Evolutionary conservation across 2,329 filamentous ascomycete species (phyloP).

Genomic region (Aspergillus phoenicis): DNA sequence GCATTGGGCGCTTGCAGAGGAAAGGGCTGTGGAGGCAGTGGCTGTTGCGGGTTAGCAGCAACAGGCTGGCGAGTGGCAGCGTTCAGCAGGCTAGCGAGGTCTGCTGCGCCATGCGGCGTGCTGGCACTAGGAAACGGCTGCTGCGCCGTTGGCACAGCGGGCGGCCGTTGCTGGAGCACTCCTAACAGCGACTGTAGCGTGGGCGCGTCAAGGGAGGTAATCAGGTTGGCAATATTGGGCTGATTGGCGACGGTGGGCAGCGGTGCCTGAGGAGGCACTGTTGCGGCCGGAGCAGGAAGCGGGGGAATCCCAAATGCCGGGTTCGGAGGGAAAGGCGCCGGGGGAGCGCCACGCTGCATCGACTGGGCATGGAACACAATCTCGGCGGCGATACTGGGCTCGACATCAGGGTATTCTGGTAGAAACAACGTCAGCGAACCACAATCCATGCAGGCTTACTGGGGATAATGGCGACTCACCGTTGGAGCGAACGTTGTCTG

Average conservation of each 20-base stretch:
- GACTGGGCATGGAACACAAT: conserved; percentile 67
- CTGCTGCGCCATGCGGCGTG: conserved; percentile 36
- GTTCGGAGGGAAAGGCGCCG: conserved; percentile 40
- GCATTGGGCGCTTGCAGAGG: conserved; percentile 32
- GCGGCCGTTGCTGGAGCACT: conserved; percentile 55
- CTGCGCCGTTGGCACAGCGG: conserved; percentile 39
- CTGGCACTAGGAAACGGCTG: conserved; percentile 38
- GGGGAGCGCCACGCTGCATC: conserved; percentile 38
- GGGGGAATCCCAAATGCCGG: conserved; percentile 42
- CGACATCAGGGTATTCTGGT: conserved; percentile 79
- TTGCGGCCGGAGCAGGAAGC: conserved; percentile 33
- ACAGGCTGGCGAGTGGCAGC: conserved; percentile 42
- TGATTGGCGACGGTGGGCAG: conserved; percentile 40
- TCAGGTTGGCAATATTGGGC: conserved; percentile 64
- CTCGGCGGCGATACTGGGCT: conserved; percentile 76
- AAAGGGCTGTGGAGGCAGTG: conserved; percentile 33
- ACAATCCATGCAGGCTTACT: not conserved
- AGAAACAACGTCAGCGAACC: conserved; percentile 16
- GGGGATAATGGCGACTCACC: conserved; percentile 41
- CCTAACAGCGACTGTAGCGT: conserved; percentile 71
- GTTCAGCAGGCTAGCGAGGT: conserved; percentile 46
- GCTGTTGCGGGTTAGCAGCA: conserved; percentile 33
- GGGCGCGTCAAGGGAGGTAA: conserved; percentile 68
- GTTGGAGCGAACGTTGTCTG: conserved; percentile 76
- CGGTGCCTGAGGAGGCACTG: conserved; percentile 36